phyloP scores from a whole-genome alignment of 768 basidiomycete species.

The Mycena chlorophos region DNA sequence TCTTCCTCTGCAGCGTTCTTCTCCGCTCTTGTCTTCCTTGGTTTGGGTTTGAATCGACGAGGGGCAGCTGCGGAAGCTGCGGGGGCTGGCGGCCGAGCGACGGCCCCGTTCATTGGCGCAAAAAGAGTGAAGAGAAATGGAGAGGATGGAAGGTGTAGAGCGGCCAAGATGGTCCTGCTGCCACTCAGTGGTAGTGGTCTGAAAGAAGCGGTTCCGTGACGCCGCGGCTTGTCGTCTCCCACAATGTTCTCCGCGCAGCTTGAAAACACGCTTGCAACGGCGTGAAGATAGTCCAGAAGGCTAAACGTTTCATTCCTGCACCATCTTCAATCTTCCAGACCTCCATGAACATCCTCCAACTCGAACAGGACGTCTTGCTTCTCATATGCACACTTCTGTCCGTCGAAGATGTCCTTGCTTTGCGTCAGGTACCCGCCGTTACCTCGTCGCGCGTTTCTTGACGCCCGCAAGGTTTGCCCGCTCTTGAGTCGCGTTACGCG shows the following conservation, averaged over 20 bases:
- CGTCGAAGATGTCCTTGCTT: neutral
- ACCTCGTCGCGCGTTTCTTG: neutral
- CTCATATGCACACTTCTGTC: neutral
- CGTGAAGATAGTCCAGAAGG: too few species aligned
- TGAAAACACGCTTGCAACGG: too few species aligned
- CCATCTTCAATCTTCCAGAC: too few species aligned
- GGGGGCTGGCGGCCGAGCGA: neutral
- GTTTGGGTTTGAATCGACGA: neutral
- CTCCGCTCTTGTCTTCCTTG: slow-evolving; percentile 16
- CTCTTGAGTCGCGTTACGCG: neutral
- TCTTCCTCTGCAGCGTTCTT: slow-evolving; percentile 16
- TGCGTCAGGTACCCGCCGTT: neutral
- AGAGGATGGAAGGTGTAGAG: too few species aligned
- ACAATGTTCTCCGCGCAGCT: too few species aligned
- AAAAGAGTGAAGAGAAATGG: too few species aligned
- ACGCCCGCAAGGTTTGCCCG: neutral
- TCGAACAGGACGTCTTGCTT: neutral
- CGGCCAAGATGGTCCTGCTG: too few species aligned
- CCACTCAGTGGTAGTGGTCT: too few species aligned
- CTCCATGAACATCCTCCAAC: neutral
- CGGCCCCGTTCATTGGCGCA: too few species aligned
- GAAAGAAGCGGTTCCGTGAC: too few species aligned
- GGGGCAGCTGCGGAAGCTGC: neutral
- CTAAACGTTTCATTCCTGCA: too few species aligned
- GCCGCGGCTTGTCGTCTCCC: too few species aligned